Evolutionary conservation across 352 stramenopile species (phyloP).

Genomic region (Phytophthora macrochlamydospora): DNA sequence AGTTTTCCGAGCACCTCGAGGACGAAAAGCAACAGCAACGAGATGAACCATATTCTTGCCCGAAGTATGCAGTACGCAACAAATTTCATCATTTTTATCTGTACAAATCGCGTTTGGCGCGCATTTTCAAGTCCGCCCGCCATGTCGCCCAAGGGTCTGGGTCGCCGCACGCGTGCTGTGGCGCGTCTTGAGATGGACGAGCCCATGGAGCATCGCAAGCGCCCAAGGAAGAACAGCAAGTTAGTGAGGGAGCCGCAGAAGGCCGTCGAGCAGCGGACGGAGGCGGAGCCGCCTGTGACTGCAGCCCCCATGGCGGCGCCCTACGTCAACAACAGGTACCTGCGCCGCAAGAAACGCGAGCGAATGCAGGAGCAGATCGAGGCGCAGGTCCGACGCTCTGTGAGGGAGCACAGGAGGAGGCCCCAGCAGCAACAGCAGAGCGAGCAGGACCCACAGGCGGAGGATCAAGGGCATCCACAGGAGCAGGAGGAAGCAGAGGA

Average conservation of each 20-base stretch:
- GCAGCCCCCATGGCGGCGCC: neutral
- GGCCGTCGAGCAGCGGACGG: too few relatives aligned
- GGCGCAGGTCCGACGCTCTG: neutral
- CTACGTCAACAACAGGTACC: conserved; percentile 21
- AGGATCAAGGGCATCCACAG: conserved; percentile 1
- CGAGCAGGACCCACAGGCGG: neutral
- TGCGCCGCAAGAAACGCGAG: conserved; percentile 37
- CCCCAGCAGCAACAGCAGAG: neutral
- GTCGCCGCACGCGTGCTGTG: conserved; percentile 39
- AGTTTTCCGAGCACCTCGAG: too few relatives aligned
- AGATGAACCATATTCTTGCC: neutral
- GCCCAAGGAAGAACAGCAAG: conserved; percentile 1
- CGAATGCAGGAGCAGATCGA: conserved; percentile 18
- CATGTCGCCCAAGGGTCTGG: neutral
- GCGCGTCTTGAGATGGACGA: conserved; percentile 34
- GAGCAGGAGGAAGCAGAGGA: conserved; percentile 9
- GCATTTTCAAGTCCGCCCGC: conserved; percentile 7
- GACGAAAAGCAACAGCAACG: too few relatives aligned
- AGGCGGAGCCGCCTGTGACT: neutral
- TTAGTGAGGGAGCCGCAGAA: neutral
- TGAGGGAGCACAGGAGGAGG: neutral
- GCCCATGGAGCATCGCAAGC: conserved; percentile 37
- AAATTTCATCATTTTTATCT: too few relatives aligned
- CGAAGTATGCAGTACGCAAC: neutral
- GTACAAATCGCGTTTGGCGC: conserved; percentile 1